Base-by-base conservation (phyloP, 805 yeast genomes). In the Saccharomycopsis olivae region DNA sequence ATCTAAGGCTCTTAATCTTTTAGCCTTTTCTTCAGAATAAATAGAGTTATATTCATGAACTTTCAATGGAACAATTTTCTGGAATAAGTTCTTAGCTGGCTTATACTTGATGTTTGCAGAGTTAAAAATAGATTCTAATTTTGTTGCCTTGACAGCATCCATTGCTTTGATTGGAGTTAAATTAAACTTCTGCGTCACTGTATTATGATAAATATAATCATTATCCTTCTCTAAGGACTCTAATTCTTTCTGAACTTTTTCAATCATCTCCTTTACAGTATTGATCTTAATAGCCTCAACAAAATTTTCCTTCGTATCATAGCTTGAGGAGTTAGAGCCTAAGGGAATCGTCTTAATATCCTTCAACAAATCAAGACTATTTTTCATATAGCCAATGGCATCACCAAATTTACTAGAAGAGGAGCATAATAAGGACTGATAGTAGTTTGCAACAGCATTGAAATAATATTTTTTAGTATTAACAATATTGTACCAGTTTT, bases 21-120 rank as follows among this genome's bases (percentile, higher is more conserved):
- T 75, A 0, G 95, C 89, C 57, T 85, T 82, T 54, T 84, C 87
- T 55, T 89, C 98, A 0, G 95, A 81, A 56, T 92, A 92, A 47
- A 78, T 65, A 47, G 95, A 84, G 39, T 85, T 73, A 50, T 82
- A 75, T 58, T 89, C 95, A 53, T 87, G 95, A 15, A 89, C 86
- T 25, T 77, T 73, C 53, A 87, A 65, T 2, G 97, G 97, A 4
- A 92, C 75, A 16, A 89, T 82, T 47, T 78, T 79, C 36, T 71
- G 79, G 57, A 85, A 85, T 34, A 89, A 65, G 46, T 77, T 79
- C 8, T 48, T 58, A 44, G 55, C 59, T 52, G 53, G 60, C 53
- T 46, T 57, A 41, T 41, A 61, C 68, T 59, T 63, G 57, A 38
- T 66, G 52, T 41, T 56, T 59, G 36, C 34, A 31, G 13, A 40